Percentiles rank a stretch among this genome's conserved stretches.
Conservation (phyloP, 2,329 filamentous ascomycete genomes). For the Cercospora sojina region DNA sequence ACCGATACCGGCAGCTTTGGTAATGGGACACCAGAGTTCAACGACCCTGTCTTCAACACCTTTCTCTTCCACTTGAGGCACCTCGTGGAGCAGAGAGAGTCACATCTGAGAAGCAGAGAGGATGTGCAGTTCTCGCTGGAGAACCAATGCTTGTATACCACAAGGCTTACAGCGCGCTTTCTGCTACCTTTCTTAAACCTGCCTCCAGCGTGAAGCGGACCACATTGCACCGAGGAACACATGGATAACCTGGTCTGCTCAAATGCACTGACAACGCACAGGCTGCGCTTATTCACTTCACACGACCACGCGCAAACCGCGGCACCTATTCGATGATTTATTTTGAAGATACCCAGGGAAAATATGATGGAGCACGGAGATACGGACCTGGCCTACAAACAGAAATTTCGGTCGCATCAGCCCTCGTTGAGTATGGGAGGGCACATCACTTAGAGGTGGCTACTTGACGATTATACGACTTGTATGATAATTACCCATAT, state of each 20-base stretch:
- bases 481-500: neutral
- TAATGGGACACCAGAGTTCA: slow-evolving; percentile 41
- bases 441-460: neutral
- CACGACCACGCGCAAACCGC: neutral
- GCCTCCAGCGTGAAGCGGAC: slow-evolving; percentile 3
- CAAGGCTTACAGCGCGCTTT: slow-evolving; percentile 46
- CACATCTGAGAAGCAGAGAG: slow-evolving; percentile 42
- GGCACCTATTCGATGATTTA: neutral
- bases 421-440: neutral
- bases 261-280: neutral
- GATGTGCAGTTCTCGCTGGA: slow-evolving; percentile 41
- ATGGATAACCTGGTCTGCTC: neutral
- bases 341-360: neutral
- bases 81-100: slow-evolving; percentile 44
- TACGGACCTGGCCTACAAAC: neutral
- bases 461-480: neutral
- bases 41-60: slow-evolving; percentile 37
- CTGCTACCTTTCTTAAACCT: slow-evolving; percentile 40
- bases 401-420: neutral
- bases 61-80: slow-evolving; percentile 42
- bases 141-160: slow-evolving; percentile 45
- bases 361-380: neutral
- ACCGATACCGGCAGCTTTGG: slow-evolving; percentile 39
- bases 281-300: neutral
- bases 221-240: neutral